Conservation (phyloP, 2,329 filamentous ascomycete species). For the Neonectria magnoliae region DNA sequence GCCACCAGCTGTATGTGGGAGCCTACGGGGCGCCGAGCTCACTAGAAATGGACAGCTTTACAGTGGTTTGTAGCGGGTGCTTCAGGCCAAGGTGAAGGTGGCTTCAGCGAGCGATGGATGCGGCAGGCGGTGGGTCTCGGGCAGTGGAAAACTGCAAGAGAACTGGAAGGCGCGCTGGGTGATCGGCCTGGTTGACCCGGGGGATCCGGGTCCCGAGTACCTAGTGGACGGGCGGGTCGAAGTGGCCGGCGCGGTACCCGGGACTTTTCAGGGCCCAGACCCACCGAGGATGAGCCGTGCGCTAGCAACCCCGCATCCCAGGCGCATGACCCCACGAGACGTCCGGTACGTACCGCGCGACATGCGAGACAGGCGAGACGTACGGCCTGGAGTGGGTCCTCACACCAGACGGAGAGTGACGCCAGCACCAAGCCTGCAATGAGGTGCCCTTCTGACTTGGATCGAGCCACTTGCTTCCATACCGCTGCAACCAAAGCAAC, state of each 20-base stretch:
- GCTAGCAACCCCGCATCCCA: constrained; percentile 34
- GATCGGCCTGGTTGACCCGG: constrained; percentile 25
- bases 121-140: constrained; percentile 16
- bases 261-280: constrained; percentile 21
- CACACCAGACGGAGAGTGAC: constrained; percentile 32
- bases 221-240: constrained; percentile 15
- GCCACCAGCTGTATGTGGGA: neutral
- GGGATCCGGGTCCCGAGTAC: constrained; percentile 29
- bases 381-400: constrained; percentile 34
- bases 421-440: constrained; percentile 29
- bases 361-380: constrained; percentile 27
- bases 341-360: constrained; percentile 22
- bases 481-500: constrained; percentile 6
- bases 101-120: constrained; percentile 12
- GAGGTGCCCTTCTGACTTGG: constrained; percentile 33
- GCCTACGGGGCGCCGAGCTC: neutral
- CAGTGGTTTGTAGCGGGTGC: constrained; percentile 18
- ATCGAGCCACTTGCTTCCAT: constrained; percentile 30
- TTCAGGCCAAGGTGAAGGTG: neutral
- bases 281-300: constrained; percentile 29
- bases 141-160: neutral
- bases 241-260: constrained; percentile 20
- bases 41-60: constrained; percentile 4
- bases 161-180: constrained; percentile 1
- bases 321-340: constrained; percentile 36